phyloP scores from a whole-genome alignment of 768 basidiomycete genomes.

The Mycena amicta region DNA sequence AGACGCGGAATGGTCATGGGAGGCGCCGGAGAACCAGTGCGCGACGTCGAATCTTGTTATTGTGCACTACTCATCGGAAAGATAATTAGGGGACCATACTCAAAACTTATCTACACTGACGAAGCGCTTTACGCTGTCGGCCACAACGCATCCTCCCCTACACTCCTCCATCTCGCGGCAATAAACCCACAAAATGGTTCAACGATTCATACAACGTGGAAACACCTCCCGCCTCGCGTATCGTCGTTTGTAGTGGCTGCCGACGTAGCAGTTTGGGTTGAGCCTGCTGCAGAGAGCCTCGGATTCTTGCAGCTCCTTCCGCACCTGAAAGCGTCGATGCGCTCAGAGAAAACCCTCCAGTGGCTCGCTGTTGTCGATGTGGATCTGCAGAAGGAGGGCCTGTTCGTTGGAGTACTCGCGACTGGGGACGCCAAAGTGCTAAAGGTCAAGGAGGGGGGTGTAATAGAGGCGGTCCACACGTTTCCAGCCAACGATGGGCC shows the following conservation, averaged over 20 bases:
- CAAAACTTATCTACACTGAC: constrained; percentile 57
- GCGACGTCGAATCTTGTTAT: constrained; percentile 20
- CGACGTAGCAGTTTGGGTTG: constrained; percentile 11
- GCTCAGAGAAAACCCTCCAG: constrained; percentile 40
- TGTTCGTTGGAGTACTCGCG: constrained; percentile 58
- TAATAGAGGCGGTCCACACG: constrained; percentile 48
- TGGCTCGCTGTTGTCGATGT: constrained; percentile 65
- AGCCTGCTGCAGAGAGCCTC: constrained; percentile 6
- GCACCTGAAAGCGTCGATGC: constrained; percentile 50
- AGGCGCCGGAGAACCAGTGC: constrained; percentile 67
- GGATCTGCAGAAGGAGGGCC: constrained; percentile 55
- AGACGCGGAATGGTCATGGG: constrained; percentile 69
- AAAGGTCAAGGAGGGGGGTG: constrained; percentile 46
- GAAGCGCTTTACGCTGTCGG: constrained; percentile 61
- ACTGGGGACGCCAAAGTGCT: constrained; percentile 64
- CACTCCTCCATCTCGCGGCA: constrained; percentile 66
- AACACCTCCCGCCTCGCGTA: constrained; percentile 17
- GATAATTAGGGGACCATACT: constrained; percentile 64
- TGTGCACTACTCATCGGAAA: constrained; percentile 8
- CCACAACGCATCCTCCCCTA: constrained; percentile 51
- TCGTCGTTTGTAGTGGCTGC: constrained; percentile 14
- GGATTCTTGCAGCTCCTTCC: constrained; percentile 44
- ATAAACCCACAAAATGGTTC: constrained; percentile 46
- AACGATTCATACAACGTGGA: constrained; percentile 9
- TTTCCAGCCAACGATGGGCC: constrained; percentile 50